Conservation (phyloP, 768 basidiomycete genomes). For the Sarcodon aspratus region DNA sequence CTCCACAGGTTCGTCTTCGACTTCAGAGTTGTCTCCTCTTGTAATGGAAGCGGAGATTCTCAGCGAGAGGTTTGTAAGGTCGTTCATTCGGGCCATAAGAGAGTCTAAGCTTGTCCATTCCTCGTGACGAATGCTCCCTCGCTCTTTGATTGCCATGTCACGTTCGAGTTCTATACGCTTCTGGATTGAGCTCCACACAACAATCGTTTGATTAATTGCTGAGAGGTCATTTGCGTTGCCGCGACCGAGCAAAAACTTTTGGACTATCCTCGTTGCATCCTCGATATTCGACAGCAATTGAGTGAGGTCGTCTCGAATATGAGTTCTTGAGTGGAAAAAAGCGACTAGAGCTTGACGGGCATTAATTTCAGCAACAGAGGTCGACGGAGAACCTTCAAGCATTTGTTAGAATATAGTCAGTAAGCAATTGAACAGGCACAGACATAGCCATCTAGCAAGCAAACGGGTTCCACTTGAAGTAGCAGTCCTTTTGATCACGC, state of each 20-base stretch:
- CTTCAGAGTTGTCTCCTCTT: conserved; percentile 1
- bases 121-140: conserved; percentile 7
- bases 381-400: conserved; percentile 70
- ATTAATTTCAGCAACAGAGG: conserved; percentile 60
- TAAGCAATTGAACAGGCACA: conserved; percentile 13
- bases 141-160: conserved; percentile 30
- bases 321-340: conserved; percentile 48
- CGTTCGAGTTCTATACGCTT: conserved; percentile 45
- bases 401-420: conserved; percentile 6
- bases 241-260: conserved; percentile 60
- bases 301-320: conserved; percentile 54
- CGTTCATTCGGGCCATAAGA: conserved; percentile 39
- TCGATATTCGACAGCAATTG: conserved; percentile 44
- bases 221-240: conserved; percentile 58
- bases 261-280: conserved; percentile 67
- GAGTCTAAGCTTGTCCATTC: conserved; percentile 50
- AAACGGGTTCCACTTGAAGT: conserved; percentile 72
- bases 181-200: conserved; percentile 43
- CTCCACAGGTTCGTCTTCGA: conserved; percentile 6
- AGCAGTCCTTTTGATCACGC: conserved; percentile 63
- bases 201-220: conserved; percentile 51
- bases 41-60: conserved; percentile 43
- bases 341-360: conserved; percentile 69
- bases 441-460: conserved; percentile 70
- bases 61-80: conserved; percentile 38